phyloP scores from a whole-genome alignment of 768 basidiomycete genomes.

The Trichaptum fuscoviolaceum region DNA sequence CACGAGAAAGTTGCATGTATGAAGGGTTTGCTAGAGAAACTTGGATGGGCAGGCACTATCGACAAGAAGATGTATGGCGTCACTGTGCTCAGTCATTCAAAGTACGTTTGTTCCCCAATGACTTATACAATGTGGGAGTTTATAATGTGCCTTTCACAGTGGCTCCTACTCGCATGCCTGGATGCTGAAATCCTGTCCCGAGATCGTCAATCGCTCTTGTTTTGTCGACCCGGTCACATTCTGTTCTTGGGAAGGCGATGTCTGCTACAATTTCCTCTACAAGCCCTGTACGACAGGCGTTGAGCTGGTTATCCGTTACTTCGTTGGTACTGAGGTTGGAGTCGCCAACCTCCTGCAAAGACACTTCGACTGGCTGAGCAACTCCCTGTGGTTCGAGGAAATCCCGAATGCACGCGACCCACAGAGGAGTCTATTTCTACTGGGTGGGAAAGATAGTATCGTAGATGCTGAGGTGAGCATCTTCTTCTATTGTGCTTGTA shows the following conservation, averaged over 20 bases:
- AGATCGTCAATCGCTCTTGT: slow-evolving; percentile 68
- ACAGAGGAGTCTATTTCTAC: slow-evolving; percentile 60
- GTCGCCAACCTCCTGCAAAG: slow-evolving; percentile 80
- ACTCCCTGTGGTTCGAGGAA: slow-evolving; percentile 87
- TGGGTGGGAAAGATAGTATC: slow-evolving; percentile 82
- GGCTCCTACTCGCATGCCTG: slow-evolving; percentile 85
- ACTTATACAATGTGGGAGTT: background rate
- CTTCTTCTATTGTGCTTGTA: background rate
- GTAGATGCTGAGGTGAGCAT: slow-evolving; percentile 59
- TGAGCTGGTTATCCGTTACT: slow-evolving; percentile 80
- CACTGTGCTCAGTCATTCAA: slow-evolving; percentile 83
- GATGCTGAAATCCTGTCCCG: slow-evolving; percentile 76
- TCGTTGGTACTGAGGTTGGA: slow-evolving; percentile 83
- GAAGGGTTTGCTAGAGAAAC: slow-evolving; percentile 47
- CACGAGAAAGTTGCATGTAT: slow-evolving; percentile 53
- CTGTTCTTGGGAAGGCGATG: slow-evolving; percentile 93
- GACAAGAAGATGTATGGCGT: slow-evolving; percentile 43
- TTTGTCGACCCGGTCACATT: slow-evolving; percentile 90
- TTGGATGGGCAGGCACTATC: slow-evolving; percentile 55
- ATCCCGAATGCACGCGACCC: slow-evolving; percentile 76
- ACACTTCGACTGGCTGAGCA: slow-evolving; percentile 82
- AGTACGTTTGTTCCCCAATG: slow-evolving; percentile 40
- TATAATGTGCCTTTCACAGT: slow-evolving; percentile 29
- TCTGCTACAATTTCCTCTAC: slow-evolving; percentile 91
- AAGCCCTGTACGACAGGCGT: slow-evolving; percentile 58